Base-by-base conservation (phyloP, 2,329 filamentous ascomycete genomes). In the Tolypocladium ophioglossoides region DNA sequence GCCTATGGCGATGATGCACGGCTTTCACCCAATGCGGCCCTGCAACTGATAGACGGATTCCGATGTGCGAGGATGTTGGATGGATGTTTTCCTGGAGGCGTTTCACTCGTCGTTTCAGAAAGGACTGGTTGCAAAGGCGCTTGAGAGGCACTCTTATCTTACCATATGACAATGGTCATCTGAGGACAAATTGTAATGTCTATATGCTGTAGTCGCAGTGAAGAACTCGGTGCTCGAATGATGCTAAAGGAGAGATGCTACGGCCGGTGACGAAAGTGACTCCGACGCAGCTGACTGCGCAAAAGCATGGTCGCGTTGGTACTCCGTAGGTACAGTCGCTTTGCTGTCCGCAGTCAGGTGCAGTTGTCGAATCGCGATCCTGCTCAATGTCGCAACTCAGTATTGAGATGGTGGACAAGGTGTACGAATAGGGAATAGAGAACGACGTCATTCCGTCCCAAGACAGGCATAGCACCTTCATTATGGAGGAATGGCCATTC, bases 21-120 rank as follows among this genome's bases (percentile, higher is more conserved):
- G 68, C 34, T 76, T 73, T 54, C 64, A 71, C 3, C 66, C 67
- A 37, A 68, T 69, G 63, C 61, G 65, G 44, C 64, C 66, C 16
- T 75, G 70, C 54, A 65, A 67, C 44, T 63, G 64, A 57, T 64
- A 47, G 34, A 40, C 8, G 46, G 38, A 39, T 22, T 8, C 16
- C 20, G 32, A 50, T 20, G 2, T n/a, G 27, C 35, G 18, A 48
- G 18, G n/a, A 32, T 20, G 27, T n/a, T 18, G 44, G 27, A 14
- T 12, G 10, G 20, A 22, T 27, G 27, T 24, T 14, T 24, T 44
- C n/a, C 37, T 40, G 35, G 22, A 10, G 14, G 16, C 16, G 22
- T 14, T 12, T 16, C 48, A 8, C 27, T 10, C 35, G 24, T 30
- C 37, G 27, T 51, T 12, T 38, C 9, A 10, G 35, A 30, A 37